Base-by-base conservation (phyloP, 2,329 filamentous ascomycete species). In the Phaeosphaeria sp. region DNA sequence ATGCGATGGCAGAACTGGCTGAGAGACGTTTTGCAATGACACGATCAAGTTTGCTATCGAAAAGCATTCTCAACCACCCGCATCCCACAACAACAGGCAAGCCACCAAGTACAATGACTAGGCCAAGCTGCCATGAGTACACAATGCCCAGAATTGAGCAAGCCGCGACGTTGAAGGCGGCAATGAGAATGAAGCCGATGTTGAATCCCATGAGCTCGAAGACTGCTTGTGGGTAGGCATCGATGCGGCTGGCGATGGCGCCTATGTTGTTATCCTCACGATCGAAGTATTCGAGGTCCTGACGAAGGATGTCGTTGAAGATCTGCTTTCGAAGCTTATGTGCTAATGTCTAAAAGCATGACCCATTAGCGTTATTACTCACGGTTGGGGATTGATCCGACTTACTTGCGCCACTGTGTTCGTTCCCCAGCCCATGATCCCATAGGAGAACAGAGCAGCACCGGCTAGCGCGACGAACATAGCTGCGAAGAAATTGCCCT, bases 281-380 rank as follows among this genome's bases (percentile, higher is more conserved):
- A 75, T 97, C 93, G 66, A 96, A 97, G 76, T 92, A 97, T 25
- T 87, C 82, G 44, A 97, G 92, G 60, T 97, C 93, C 76, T 97
- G 93, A 60, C 93, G 90, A 48, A 97, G 86, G 96, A 61, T 49
- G 8, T 53, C 49, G 15, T 56, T 51, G 39, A 61, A 53, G 21
- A 61, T 64, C n/a, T 60, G 51, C 18, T 51, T 50, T 18, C 60
- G 51, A 7, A 55, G 33, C 4, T 52, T 49, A 25, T 62, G 60
- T 11, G 56, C 44, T 17, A 62, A 27, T 24, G 53, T 30, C 48
- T 62, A 57, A 8, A 39, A 7, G 13, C 13, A n/a, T 15, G n/a
- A 39, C 11, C 17, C n/a, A 15, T 39, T 7, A 39, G 36, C 36
- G n/a, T 39, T 9, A 9, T 9, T 15, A 36, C 3, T 6, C 3